These are phyloP conservation scores for Aphanocladium album DNA, from an alignment of 2,329 filamentous ascomycete species.

Conservation along the genomic window DNA sequence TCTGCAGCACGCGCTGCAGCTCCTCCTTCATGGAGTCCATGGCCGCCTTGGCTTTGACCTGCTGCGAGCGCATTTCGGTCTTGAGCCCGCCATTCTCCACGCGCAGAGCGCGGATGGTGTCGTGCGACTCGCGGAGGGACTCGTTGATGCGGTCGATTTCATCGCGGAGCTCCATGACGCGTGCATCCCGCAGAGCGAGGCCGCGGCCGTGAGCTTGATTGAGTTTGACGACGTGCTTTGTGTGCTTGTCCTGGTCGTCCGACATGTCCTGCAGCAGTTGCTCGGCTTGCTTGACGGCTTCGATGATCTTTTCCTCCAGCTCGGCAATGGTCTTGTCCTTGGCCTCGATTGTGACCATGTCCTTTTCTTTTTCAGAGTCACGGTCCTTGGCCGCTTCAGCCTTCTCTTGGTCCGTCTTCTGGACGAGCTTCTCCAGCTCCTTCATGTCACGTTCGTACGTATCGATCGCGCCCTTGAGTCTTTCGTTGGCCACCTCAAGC, in stretches of 20 bases:
- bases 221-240: constrained; percentile 28
- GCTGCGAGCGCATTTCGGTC: constrained; percentile 32
- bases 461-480: constrained; percentile 47
- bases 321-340: constrained; percentile 34
- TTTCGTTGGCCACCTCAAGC: constrained; percentile 44
- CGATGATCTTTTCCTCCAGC: constrained; percentile 40
- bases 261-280: constrained; percentile 35
- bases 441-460: constrained; percentile 49
- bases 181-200: constrained; percentile 47
- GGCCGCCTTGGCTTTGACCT: constrained; percentile 35
- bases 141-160: constrained; percentile 45
- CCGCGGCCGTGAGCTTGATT: constrained; percentile 40
- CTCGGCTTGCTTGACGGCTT: constrained; percentile 34
- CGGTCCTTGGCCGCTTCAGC: constrained; percentile 26
- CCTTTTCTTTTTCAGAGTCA: constrained; percentile 29
- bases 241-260: constrained; percentile 30
- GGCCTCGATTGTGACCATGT: constrained; percentile 29
- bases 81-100: constrained; percentile 41
- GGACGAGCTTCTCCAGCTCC: constrained; percentile 49
- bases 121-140: constrained; percentile 42
- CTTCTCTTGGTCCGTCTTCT: constrained; percentile 39
- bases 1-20: constrained; percentile 42
- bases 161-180: constrained; percentile 41
- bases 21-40: constrained; percentile 49
- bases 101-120: constrained; percentile 39